Evolutionary conservation across 176 grass and related monocot species (phyloP).

Genomic region (Rhipidocladum racemiflorum): DNA sequence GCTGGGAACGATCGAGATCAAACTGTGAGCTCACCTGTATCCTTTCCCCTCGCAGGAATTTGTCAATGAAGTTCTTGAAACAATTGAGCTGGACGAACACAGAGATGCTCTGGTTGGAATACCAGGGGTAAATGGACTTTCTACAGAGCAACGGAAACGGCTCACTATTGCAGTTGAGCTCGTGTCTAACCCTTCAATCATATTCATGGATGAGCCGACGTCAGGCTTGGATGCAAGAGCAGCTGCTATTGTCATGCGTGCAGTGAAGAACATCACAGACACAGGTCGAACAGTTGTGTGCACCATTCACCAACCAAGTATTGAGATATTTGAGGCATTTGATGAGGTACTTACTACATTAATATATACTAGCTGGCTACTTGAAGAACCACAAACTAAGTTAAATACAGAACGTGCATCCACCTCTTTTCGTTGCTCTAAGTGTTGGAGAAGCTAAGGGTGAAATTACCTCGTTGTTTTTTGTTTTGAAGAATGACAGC

Average conservation of each 20-base stretch:
- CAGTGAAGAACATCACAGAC: conserved; percentile 74
- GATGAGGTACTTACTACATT: conserved; percentile 69
- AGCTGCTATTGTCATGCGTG: conserved; percentile 82
- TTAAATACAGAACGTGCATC: too few species aligned
- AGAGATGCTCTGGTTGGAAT: conserved; percentile 68
- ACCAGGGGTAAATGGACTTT: conserved; percentile 69
- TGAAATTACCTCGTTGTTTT: too few species aligned
- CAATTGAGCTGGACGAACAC: too few species aligned
- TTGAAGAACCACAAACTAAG: too few species aligned
- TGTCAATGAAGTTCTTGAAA: too few species aligned
- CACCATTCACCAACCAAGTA: conserved; percentile 93
- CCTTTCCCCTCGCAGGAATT: too few species aligned
- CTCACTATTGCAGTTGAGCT: conserved; percentile 85
- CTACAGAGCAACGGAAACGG: conserved; percentile 81
- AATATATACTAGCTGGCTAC: too few species aligned
- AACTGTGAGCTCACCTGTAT: too few species aligned
- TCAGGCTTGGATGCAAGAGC: conserved; percentile 81
- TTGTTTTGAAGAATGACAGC: too few species aligned
- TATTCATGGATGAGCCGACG: conserved; percentile 89
- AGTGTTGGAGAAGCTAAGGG: too few species aligned
- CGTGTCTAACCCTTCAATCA: conserved; percentile 83
- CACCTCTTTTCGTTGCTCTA: too few species aligned
- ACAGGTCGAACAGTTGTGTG: conserved; percentile 85
- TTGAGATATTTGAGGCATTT: conserved; percentile 94
- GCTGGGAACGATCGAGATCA: too few species aligned